Evolutionary conservation across 1,139 yeast genomes (phyloP).

Genomic region (Pichia sp.): DNA sequence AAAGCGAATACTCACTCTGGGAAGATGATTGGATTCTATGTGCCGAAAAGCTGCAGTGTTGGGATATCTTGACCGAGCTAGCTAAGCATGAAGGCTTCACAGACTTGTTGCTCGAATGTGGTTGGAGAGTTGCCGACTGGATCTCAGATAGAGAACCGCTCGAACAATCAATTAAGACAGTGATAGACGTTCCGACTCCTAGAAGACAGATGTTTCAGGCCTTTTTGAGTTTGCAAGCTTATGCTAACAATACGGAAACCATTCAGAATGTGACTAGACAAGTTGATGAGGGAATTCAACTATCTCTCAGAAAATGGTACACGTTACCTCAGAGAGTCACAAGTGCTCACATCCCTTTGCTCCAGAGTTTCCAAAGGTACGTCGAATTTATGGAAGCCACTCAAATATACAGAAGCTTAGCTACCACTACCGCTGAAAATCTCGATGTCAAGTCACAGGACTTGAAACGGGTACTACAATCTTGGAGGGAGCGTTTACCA

Average conservation of each 20-base stretch:
- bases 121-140: constrained; percentile 99
- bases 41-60: constrained; percentile 94
- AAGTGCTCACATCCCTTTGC: constrained; percentile 80
- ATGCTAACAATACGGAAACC: constrained; percentile 83
- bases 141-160: constrained; percentile 89
- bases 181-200: constrained; percentile 98
- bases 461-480: constrained; percentile 85
- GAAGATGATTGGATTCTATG: constrained; percentile 98
- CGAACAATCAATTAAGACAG: constrained; percentile 90
- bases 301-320: constrained; percentile 90
- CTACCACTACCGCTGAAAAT: constrained; percentile 87
- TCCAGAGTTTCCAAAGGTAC: constrained; percentile 95
- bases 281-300: constrained; percentile 95
- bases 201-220: constrained; percentile 94
- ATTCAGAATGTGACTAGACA: constrained; percentile 72
- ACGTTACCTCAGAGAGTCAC: constrained; percentile 73
- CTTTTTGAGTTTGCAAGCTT: constrained; percentile 85
- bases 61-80: constrained; percentile 95
- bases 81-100: constrained; percentile 98
- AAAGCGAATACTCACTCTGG: constrained; percentile 94
- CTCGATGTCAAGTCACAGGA: constrained; percentile 91
- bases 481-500: constrained; percentile 97
- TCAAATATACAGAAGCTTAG: constrained; percentile 84
- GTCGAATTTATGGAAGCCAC: constrained; percentile 98
- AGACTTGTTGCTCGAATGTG: constrained; percentile 89